Evolutionary conservation across 2,329 filamentous ascomycete genomes (phyloP), one percentile per base, ranked within the genome.

Genomic region (Pseudogymnoascus sp.): DNA sequence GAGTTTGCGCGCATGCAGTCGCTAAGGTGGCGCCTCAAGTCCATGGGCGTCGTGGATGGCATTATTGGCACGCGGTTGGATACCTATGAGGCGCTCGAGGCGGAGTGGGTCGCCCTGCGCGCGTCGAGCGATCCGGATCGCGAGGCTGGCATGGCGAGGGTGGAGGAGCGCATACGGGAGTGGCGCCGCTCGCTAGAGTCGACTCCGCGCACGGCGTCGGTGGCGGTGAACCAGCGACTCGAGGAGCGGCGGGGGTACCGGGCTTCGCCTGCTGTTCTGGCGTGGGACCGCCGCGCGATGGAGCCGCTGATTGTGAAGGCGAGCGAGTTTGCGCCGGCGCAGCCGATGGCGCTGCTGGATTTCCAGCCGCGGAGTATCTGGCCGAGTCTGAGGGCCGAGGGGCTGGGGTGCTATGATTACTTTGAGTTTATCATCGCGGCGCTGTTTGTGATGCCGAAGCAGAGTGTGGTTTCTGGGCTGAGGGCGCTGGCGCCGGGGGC

Each of bases 251-350:
- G 81, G 63, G 64, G 79, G 13, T 76, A 79, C 66, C 70, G 73
- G 57, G 75, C 79, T 70, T 66, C 76, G 0, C 75, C 78, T 1
- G 80, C 83, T 0, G 66, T 78, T 0, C 71, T 92, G 3, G 67
- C 77, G 23, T 92, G 85, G 83, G 90, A 95, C 71, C 78, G 80
- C 1, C 83, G 91, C 13, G 73, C 76, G 1, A 84, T 82, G 67
- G 89, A 95, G 67, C 88, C 90, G 0, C 75, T 96, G 13, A 71
- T 75, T 21, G 79, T 82, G 2, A 62, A 75, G 3, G 58, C 72
- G 0, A 67, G 79, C 0, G 91, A 95, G 64, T 86, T 90, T 67
- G 89, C 79, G 70, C 90, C 89, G 1, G 75, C 79, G 21, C 71
- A 77, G 7, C 74, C 77, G 5, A 75, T 82, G 60, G 73, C 76